Evolutionary conservation across 352 stramenopile genomes (phyloP).

Genomic region (Globisporangium parvum): DNA sequence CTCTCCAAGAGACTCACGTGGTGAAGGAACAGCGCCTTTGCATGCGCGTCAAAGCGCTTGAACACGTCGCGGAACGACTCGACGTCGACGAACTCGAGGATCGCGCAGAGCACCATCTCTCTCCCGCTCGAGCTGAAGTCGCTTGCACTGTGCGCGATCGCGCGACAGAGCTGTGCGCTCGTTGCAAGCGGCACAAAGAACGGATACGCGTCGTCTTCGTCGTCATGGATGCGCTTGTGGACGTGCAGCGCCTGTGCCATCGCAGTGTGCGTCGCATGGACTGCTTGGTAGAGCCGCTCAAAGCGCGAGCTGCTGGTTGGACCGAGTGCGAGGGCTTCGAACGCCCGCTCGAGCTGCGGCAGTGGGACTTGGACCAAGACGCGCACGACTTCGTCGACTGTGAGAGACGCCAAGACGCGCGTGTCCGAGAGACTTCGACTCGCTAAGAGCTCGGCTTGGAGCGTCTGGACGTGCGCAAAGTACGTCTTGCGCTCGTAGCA

Average conservation of each 20-base stretch:
- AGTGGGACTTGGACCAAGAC: constrained; percentile 47
- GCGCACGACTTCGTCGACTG: constrained; percentile 32
- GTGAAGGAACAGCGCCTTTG: constrained; percentile 56
- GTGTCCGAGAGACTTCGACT: constrained; percentile 40
- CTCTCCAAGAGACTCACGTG: constrained; percentile 49
- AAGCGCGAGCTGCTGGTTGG: constrained; percentile 10
- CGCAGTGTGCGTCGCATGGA: too few species aligned
- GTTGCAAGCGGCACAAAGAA: constrained; percentile 47
- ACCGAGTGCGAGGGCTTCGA: constrained; percentile 18
- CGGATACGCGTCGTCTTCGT: constrained; percentile 39
- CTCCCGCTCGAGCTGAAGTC: constrained; percentile 62
- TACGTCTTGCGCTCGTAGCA: constrained; percentile 64
- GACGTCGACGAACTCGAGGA: constrained; percentile 51
- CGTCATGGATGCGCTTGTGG: constrained; percentile 13
- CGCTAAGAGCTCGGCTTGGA: constrained; percentile 35
- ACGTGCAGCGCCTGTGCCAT: not conserved
- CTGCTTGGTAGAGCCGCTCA: not conserved
- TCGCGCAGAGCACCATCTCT: constrained; percentile 68
- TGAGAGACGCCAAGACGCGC: constrained; percentile 29
- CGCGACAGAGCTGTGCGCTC: constrained; percentile 64
- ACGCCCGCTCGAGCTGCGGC: constrained; percentile 19
- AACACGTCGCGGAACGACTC: constrained; percentile 71
- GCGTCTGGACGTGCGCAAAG: constrained; percentile 51
- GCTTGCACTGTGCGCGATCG: constrained; percentile 44
- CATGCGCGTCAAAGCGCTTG: constrained; percentile 50